Evolutionary conservation across 1,284 basidiomycete genomes (phyloP).

Genomic region (Irpex rosettiformis): DNA sequence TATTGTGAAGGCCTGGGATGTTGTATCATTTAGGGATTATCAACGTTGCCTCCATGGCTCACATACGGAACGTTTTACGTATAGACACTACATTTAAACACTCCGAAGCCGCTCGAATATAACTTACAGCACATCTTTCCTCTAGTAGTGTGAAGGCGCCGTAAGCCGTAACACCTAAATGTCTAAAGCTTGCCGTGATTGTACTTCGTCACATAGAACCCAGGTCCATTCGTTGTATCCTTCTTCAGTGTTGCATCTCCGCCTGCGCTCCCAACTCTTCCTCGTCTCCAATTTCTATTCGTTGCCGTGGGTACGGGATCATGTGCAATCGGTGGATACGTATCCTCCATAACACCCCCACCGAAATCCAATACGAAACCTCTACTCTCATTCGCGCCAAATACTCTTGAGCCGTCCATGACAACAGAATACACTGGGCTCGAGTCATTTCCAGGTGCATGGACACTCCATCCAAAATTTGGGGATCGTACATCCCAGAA

Average conservation of each 20-base stretch:
- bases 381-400: slow-evolving; percentile 68
- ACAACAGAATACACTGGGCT: slow-evolving; percentile 71
- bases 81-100: too few species aligned
- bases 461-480: slow-evolving; percentile 63
- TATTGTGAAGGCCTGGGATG: too few species aligned
- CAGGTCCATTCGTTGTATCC: slow-evolving; percentile 9
- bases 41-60: too few species aligned
- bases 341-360: slow-evolving; percentile 48
- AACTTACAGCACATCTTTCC: too few species aligned
- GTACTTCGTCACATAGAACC: slow-evolving; percentile 50
- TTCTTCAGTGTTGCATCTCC: slow-evolving; percentile 3
- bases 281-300: slow-evolving; percentile 6
- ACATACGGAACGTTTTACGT: too few species aligned
- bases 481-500: slow-evolving; percentile 74
- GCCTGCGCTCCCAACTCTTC: not conserved
- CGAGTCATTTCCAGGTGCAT: slow-evolving; percentile 70
- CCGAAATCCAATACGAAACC: slow-evolving; percentile 78
- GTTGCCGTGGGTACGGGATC: slow-evolving; percentile 19
- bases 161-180: too few species aligned
- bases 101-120: too few species aligned
- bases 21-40: too few species aligned
- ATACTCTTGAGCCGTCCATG: slow-evolving; percentile 70
- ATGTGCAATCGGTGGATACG: slow-evolving; percentile 50
- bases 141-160: too few species aligned
- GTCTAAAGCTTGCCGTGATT: slow-evolving; percentile 23